Conservation (phyloP, 1,139 yeast genomes). For the Saccharomyces hybrid region DNA sequence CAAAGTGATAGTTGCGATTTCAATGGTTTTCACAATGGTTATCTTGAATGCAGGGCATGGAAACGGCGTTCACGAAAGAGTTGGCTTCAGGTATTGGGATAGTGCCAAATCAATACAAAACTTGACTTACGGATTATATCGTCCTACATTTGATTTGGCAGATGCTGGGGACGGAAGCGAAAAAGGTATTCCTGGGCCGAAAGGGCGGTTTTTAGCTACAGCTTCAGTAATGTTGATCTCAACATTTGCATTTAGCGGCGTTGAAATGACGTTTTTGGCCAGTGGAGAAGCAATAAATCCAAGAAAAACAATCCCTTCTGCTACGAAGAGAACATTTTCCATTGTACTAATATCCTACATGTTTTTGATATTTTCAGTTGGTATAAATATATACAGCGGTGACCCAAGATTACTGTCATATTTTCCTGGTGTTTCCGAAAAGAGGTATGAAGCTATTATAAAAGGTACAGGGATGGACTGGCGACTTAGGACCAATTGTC, state of each 20-base stretch:
- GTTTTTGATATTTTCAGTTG: slow-evolving; percentile 58
- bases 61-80: slow-evolving; percentile 30
- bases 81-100: slow-evolving; percentile 68
- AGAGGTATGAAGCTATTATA: slow-evolving; percentile 12
- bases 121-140: slow-evolving; percentile 59
- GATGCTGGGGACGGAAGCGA: slow-evolving; percentile 41
- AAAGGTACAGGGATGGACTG: slow-evolving; percentile 18
- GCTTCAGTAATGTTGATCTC: slow-evolving; percentile 56
- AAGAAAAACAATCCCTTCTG: slow-evolving; percentile 65
- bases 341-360: slow-evolving; percentile 61
- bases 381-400: slow-evolving; percentile 66
- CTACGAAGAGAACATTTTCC: slow-evolving; percentile 66
- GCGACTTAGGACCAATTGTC: slow-evolving; percentile 22
- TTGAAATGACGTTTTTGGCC: slow-evolving; percentile 74
- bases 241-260: slow-evolving; percentile 69
- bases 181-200: slow-evolving; percentile 50
- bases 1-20: slow-evolving; percentile 46
- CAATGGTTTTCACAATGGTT: slow-evolving; percentile 56
- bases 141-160: slow-evolving; percentile 56
- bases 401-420: slow-evolving; percentile 52
- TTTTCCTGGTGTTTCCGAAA: slow-evolving; percentile 7
- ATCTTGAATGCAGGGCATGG: slow-evolving; percentile 44
- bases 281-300: slow-evolving; percentile 87
- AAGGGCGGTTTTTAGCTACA: slow-evolving; percentile 60
- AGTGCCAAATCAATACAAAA: slow-evolving; percentile 44